These are phyloP conservation scores for Apostasia ramifera DNA, from an alignment of 106 monocot species.

Conservation along the genomic window DNA sequence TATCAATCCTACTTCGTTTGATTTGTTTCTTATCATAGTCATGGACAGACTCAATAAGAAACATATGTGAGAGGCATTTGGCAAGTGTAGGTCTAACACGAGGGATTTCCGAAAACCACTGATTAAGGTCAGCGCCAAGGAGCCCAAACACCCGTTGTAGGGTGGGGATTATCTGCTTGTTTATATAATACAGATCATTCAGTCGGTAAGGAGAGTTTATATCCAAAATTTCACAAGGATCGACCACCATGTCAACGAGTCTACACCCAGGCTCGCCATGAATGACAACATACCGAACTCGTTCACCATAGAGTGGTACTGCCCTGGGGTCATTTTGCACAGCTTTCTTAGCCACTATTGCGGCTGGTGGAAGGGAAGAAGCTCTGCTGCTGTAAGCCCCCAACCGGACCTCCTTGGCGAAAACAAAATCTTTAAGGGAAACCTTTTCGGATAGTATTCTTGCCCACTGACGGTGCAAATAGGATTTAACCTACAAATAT, in stretches of 20 bases:
- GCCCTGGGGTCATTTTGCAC: slow-evolving; percentile 67
- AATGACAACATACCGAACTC: slow-evolving; percentile 87
- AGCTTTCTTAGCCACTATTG: slow-evolving; percentile 85
- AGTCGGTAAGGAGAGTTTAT: slow-evolving; percentile 62
- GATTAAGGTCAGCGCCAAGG: slow-evolving; percentile 61
- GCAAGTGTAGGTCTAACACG: slow-evolving; percentile 30
- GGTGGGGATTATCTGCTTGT: slow-evolving; percentile 90
- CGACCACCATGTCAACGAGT: slow-evolving; percentile 82
- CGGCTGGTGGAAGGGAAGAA: slow-evolving; percentile 81
- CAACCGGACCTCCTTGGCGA: slow-evolving; percentile 91
- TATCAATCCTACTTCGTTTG: slow-evolving; percentile 78
- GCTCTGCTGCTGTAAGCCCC: slow-evolving; percentile 66
- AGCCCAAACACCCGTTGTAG: slow-evolving; percentile 86
- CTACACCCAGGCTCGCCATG: slow-evolving; percentile 93
- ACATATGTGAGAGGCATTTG: slow-evolving; percentile 22
- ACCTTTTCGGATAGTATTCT: slow-evolving; percentile 72
- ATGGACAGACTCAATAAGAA: slow-evolving; percentile 14
- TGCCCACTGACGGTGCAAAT: slow-evolving; percentile 81
- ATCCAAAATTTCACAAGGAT: slow-evolving; percentile 61
- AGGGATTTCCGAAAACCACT: slow-evolving; percentile 72
- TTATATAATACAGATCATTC: slow-evolving; percentile 84
- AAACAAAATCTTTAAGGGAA: slow-evolving; percentile 89
- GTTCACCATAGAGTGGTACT: slow-evolving; percentile 71
- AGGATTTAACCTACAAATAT: slow-evolving; percentile 57
- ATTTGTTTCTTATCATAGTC: slow-evolving; percentile 15